Base-by-base conservation (phyloP, 257 asterid genomes). In the Solanum commersonii region DNA sequence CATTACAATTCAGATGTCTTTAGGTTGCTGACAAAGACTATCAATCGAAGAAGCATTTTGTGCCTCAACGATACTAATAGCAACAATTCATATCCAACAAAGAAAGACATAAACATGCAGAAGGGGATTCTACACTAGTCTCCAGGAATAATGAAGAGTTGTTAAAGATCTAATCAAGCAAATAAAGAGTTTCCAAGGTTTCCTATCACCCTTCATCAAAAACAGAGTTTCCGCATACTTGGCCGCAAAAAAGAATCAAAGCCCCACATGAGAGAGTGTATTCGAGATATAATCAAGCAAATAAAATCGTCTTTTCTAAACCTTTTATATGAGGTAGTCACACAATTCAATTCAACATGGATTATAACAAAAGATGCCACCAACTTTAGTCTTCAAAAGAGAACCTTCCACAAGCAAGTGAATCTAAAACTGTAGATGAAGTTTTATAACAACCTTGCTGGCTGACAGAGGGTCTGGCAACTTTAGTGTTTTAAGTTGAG, bases 381-480 rank as follows among this genome's bases (percentile, higher is more conserved):
- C 68, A 81, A 16, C 20, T 81, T 49, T 46, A 81, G 27, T 27
- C 67, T 81, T 81, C 85, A 81, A 81, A 81, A 29, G 12, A 29
- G 37, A 46, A 46, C n/a, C 20, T 46, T 29, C 68, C 29, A 29
- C 68, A 81, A 81, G 44, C 42, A 29, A 46, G 68, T 46, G 42
- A 33, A n/a, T 77, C 35, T 81, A 49, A 46, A 44, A 27, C 29
- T 81, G 70, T 6, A 81, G 12, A 81, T 49, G 68, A 81, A 86
- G 74, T 42, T 86, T 73, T 60, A 27, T 42, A 82, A 88, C 91
- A 92, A 95, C 99, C 92, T 96, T 97, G 93, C 95, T 92, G 81
- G 98, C 96, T 81, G 98, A 87, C 90, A 93, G 91, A 89, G 96
- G 91, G 83, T 97, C 99, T 16, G 99, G 98, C 90, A 97, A 92